Percentiles rank a stretch among this genome's conserved stretches.
phyloP scores from a whole-genome alignment of 371 early-diverging fungal genomes.

The Rhizopus stolonifer region DNA sequence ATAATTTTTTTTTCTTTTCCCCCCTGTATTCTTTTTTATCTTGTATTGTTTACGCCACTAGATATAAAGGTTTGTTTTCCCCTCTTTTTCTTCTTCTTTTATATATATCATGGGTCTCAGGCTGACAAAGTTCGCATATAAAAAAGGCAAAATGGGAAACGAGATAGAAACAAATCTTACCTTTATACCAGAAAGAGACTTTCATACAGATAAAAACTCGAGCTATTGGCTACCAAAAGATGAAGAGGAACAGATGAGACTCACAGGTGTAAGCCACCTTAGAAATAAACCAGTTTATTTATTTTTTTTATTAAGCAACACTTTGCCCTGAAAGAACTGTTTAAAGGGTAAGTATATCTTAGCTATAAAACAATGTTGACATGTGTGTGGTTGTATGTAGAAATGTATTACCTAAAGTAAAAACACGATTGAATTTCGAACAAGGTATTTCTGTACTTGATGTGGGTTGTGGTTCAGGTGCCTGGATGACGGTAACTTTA shows the following conservation, averaged over 20 bases:
- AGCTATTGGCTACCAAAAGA: conserved; percentile 21
- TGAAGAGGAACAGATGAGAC: conserved; percentile 15
- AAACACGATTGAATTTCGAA: conserved; percentile 8
- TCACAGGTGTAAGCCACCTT: conserved; percentile 15
- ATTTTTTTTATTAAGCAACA: conserved; percentile 18
- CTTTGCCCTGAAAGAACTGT: conserved; percentile 34
- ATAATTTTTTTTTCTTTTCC: no score
- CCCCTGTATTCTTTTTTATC: no score
- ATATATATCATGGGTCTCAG: no score
- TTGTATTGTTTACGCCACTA: no score
- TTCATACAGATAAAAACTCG: conserved; percentile 15
- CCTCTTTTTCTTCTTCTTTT: no score
- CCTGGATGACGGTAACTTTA: conserved; percentile 25
- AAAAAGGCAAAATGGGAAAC: no score
- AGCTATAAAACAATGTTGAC: neutral
- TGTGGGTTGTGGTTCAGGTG: conserved; percentile 45
- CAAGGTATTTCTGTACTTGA: conserved; percentile 26
- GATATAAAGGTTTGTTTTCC: no score
- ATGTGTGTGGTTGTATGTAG: neutral
- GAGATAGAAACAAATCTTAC: no score
- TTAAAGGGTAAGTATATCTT: conserved; percentile 18
- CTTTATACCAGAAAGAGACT: neutral
- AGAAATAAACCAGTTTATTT: neutral
- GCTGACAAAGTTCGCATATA: no score
- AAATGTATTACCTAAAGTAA: neutral